Conservation (phyloP, 208 protist species). For the Wallacemonas sp. region DNA sequence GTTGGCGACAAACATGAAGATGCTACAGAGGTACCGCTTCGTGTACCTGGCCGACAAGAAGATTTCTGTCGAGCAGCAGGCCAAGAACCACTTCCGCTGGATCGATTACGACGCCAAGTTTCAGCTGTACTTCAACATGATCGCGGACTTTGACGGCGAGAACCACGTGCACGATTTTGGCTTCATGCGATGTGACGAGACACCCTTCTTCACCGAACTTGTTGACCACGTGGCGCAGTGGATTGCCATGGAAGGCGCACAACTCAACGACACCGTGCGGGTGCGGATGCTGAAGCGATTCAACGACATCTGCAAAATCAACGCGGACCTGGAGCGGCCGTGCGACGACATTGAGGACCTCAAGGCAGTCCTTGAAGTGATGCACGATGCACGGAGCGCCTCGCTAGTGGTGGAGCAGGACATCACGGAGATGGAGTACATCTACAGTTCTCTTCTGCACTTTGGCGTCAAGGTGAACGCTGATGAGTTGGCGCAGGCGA, state of each 20-base stretch:
- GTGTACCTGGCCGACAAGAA: conserved; percentile 94
- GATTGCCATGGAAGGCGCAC: conserved; percentile 92
- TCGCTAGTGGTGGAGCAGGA: conserved; percentile 93
- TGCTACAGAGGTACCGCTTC: conserved; percentile 93
- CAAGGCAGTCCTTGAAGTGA: conserved; percentile 94
- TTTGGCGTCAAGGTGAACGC: conserved; percentile 87
- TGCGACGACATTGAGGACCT: conserved; percentile 96
- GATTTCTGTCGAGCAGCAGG: conserved; percentile 93
- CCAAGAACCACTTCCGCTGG: conserved; percentile 93
- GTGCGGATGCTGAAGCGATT: conserved; percentile 78
- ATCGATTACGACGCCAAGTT: conserved; percentile 96
- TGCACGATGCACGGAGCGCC: conserved; percentile 85
- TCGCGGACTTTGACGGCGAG: conserved; percentile 87
- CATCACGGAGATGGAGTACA: conserved; percentile 94
- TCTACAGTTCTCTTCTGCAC: conserved; percentile 93
- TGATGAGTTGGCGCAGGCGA: conserved; percentile 78
- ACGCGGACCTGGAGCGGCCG: conserved; percentile 80
- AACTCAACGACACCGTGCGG: conserved; percentile 90
- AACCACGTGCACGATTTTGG: conserved; percentile 91
- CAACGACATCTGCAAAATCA: conserved; percentile 70
- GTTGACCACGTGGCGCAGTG: conserved; percentile 91
- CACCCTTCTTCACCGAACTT: conserved; percentile 89
- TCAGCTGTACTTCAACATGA: conserved; percentile 93
- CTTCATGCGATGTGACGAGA: conserved; percentile 94
- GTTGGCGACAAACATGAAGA: conserved; percentile 90